phyloP scores from a whole-genome alignment of 306 rosid species.

The Rosa persica region DNA sequence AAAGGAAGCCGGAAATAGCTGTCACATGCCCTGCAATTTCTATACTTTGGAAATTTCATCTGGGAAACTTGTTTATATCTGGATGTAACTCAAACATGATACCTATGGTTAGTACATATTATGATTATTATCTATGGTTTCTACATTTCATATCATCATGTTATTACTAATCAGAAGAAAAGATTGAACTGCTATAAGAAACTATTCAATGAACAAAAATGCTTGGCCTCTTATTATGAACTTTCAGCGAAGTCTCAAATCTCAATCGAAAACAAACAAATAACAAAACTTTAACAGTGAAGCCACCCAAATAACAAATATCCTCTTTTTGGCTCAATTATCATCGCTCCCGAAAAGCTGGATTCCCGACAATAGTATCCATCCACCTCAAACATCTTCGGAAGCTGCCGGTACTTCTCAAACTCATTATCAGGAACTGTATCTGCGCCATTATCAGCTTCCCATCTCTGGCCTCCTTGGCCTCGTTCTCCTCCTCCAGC shows the following conservation, averaged over 20 bases:
- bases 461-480: slow-evolving; percentile 78
- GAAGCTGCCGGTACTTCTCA: slow-evolving; percentile 67
- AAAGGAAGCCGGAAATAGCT: background rate
- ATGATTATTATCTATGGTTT: background rate
- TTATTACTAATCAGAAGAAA: background rate
- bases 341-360: slow-evolving; percentile 72
- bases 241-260: background rate
- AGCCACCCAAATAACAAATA: too few relatives aligned
- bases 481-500: slow-evolving; percentile 60
- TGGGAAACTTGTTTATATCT: background rate
- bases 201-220: background rate
- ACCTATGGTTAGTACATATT: background rate
- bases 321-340: slow-evolving; percentile 32
- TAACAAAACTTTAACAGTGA: background rate
- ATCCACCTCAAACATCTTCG: slow-evolving; percentile 85
- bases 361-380: too few relatives aligned
- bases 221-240: background rate
- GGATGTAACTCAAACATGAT: background rate
- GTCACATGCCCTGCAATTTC: background rate
- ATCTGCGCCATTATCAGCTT: slow-evolving; percentile 79
- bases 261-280: background rate
- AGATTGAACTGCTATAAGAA: background rate
- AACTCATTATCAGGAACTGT: slow-evolving; percentile 70
- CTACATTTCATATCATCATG: background rate
- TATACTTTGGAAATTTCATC: background rate